Evolutionary conservation across 768 basidiomycete species (phyloP).

Genomic region (Lentinus brumalis): DNA sequence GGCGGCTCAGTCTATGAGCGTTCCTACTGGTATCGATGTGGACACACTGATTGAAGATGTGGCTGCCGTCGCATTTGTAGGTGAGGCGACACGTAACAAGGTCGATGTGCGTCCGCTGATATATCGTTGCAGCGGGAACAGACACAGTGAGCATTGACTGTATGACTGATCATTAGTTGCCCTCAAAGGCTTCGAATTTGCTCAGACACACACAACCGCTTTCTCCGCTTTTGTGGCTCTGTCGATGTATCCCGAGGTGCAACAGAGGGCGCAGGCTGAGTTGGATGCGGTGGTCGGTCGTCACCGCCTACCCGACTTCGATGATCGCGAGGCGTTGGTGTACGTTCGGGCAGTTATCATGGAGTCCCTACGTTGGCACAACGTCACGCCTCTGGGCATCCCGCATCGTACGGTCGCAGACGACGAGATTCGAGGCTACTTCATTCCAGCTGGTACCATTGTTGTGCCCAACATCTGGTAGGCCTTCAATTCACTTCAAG

Average conservation of each 20-base stretch:
- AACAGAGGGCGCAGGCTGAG: constrained; percentile 29
- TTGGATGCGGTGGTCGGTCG: constrained; percentile 27
- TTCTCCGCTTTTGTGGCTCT: constrained; percentile 23
- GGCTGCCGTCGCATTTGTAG: constrained; percentile 10
- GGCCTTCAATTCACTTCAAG: not conserved
- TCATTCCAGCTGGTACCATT: constrained; percentile 8
- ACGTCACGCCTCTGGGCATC: constrained; percentile 23
- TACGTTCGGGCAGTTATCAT: constrained; percentile 31
- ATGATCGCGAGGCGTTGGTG: constrained; percentile 22
- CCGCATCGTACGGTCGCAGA: not conserved
- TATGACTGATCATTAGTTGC: not conserved
- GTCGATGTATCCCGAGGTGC: constrained; percentile 26
- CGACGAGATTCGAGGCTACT: constrained; percentile 7
- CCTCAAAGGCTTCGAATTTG: not conserved
- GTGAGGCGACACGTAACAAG: not conserved
- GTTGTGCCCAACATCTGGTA: constrained; percentile 6
- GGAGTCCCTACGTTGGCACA: constrained; percentile 32
- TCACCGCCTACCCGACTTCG: constrained; percentile 24
- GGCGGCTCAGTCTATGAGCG: not conserved
- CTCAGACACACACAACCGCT: constrained; percentile 18
- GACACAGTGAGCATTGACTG: too few species aligned
- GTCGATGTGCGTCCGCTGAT: too few species aligned
- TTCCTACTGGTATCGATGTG: not conserved
- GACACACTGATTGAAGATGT: constrained; percentile 3
- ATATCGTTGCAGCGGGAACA: too few species aligned